Percentiles rank a stretch among this genome's conserved stretches.
Conservation (phyloP, 2,329 filamentous ascomycete species). For the Aspergillus sp. region DNA sequence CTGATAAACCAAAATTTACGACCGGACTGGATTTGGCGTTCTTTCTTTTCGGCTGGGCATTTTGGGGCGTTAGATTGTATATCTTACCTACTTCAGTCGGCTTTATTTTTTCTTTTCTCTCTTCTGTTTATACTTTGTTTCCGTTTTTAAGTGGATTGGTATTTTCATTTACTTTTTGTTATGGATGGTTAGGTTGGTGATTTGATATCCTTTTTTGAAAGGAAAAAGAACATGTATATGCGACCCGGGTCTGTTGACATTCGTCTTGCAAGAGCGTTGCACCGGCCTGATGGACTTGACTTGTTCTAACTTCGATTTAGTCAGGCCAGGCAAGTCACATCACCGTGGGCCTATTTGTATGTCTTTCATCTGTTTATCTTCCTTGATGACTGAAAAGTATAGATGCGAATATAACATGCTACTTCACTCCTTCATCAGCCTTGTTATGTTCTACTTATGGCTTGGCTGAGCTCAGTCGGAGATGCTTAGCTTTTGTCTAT, state of each 20-base stretch:
- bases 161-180: neutral
- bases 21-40: neutral
- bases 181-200: neutral
- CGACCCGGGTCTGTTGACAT: neutral
- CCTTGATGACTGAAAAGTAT: neutral
- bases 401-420: conserved; percentile 6
- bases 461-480: neutral
- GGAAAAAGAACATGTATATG: neutral
- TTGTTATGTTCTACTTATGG: neutral
- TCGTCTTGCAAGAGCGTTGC: neutral
- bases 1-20: neutral
- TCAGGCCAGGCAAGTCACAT: neutral
- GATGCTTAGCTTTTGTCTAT: neutral
- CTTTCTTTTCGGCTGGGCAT: neutral
- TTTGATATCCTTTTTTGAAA: neutral
- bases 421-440: neutral
- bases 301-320: neutral
- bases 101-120: neutral
- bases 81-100: neutral
- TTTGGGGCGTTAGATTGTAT: neutral
- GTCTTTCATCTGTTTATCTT: neutral
- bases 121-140: no score
- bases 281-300: neutral
- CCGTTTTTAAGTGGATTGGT: neutral
- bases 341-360: neutral